Conservation (phyloP, 2,329 filamentous ascomycete species). For the Exophiala alcalophila region DNA sequence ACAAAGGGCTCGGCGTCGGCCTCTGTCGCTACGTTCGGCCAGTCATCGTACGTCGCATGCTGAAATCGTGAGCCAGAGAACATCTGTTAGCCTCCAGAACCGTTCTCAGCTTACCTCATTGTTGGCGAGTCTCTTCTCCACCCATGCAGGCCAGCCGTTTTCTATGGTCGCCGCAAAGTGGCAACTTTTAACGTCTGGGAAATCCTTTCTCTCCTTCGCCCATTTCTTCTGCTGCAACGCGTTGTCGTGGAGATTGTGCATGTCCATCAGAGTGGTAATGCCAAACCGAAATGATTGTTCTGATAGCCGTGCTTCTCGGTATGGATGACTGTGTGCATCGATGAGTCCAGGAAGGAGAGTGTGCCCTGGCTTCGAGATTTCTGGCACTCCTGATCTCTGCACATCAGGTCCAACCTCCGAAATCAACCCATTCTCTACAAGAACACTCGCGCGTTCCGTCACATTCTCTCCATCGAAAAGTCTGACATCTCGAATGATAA, state of each 20-base stretch:
- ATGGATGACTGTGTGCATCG: conserved; percentile 15
- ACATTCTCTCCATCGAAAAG: conserved; percentile 11
- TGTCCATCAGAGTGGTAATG: conserved; percentile 18
- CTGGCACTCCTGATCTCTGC: neutral
- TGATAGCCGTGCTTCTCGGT: conserved; percentile 1
- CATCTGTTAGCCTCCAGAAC: conserved; percentile 27
- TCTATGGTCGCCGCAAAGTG: conserved; percentile 49
- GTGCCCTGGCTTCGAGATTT: conserved; percentile 13
- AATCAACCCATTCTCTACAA: conserved; percentile 14
- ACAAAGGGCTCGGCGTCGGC: conserved; percentile 45
- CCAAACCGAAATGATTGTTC: conserved; percentile 18
- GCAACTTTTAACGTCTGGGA: conserved; percentile 45
- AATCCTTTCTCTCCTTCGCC: conserved; percentile 12
- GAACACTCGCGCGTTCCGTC: conserved; percentile 2
- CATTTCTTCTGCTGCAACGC: conserved; percentile 7
- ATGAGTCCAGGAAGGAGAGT: conserved; percentile 17
- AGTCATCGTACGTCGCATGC: conserved; percentile 41
- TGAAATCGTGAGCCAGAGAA: conserved; percentile 30
- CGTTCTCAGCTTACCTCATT: conserved; percentile 3
- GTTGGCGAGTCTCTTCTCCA: conserved; percentile 7
- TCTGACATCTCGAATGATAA: conserved; percentile 8
- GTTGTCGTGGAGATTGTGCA: conserved; percentile 14
- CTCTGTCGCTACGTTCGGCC: conserved; percentile 45
- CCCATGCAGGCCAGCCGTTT: conserved; percentile 46
- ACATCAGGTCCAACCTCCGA: neutral